A percentile compares a stretch with the other conserved stretches of the same genome.
phyloP scores from a whole-genome alignment of 2,329 filamentous ascomycete genomes.

The Tolypocladium capitatum region DNA sequence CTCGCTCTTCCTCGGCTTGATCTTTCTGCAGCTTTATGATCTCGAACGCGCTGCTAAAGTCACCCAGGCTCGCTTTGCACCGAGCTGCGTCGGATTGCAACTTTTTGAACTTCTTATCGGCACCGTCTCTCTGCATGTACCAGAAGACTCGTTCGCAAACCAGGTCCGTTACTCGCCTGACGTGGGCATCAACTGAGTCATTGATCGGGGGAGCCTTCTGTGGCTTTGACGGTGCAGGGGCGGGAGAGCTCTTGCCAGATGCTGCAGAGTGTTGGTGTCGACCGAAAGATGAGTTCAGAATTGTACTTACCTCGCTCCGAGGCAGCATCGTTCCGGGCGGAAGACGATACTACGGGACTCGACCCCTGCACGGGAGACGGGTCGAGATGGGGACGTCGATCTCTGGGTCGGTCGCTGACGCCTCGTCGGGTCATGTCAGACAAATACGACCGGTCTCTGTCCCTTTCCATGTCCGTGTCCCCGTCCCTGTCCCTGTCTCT shows the following conservation, averaged over 20 bases:
- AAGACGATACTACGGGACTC: not conserved
- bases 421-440: not conserved
- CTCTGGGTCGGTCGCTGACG: not conserved
- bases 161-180: conserved; percentile 7
- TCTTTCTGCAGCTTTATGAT: conserved; percentile 8
- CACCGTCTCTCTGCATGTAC: conserved; percentile 7
- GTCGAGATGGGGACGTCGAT: not conserved
- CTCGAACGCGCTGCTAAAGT: conserved; percentile 10
- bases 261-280: not conserved
- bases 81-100: conserved; percentile 6
- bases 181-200: not conserved
- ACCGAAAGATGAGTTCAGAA: not conserved
- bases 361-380: not conserved
- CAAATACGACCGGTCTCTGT: not conserved
- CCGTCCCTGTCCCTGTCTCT: no score
- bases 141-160: conserved; percentile 11
- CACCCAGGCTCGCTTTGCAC: conserved; percentile 6
- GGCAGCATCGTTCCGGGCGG: not conserved
- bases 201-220: not conserved
- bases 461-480: no score
- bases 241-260: not conserved
- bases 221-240: conserved; percentile 1
- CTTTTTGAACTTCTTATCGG: conserved; percentile 8
- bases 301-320: not conserved
- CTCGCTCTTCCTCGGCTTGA: conserved; percentile 2